Base-by-base conservation (phyloP, 371 early-diverging fungal genomes). In the Batrachochytrium dendrobatidis region DNA sequence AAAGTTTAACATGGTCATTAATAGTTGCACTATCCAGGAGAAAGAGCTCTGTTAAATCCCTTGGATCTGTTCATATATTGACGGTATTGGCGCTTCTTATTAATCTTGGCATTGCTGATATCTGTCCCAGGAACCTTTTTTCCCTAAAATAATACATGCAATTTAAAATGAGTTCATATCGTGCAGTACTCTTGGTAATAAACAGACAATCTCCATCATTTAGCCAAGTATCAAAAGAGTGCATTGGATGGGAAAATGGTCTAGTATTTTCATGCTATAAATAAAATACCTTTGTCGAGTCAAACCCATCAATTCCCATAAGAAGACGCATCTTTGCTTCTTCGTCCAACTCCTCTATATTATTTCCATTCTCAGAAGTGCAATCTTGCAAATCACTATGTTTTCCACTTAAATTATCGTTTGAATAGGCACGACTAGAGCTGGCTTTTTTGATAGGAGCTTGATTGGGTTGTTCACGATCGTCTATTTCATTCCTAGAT, bases 21-120 rank as follows among this genome's bases (percentile, higher is more conserved):
- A 18, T 1, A 12, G 34, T 50, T 12, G 59, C 55, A 66, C 3
- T 63, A 43, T 12, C 61, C 58, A 2, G 71, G 71, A 4, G 60
- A 62, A 10, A 81, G 61, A 2, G 76, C 66, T 25, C 87, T 66
- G 62, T 94, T 94, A 68, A 92, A 92, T n/a, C 94, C 94, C 34
- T 93, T 89, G 44, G 86, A 80, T 43, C 95, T 77, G 69, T 95
- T 95, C 95, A 95, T 95, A 71, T 92, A 95, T 70, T 95, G 95
- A 17, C 94, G 82, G 69, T 91, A 92, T 57, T 85, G 85, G 30
- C 93, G 77, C 56, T 74, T 63, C 60, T 71, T 74, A 26, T 65
- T 64, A 50, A 72, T 53, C 44, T 63, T 63, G 5, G 39, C 43
- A 18, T 15, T 29, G 5, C 53, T 53, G 24, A 64, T 63, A 50